Evolutionary conservation across 805 yeast species (phyloP).

Genomic region (Candida anglica): DNA sequence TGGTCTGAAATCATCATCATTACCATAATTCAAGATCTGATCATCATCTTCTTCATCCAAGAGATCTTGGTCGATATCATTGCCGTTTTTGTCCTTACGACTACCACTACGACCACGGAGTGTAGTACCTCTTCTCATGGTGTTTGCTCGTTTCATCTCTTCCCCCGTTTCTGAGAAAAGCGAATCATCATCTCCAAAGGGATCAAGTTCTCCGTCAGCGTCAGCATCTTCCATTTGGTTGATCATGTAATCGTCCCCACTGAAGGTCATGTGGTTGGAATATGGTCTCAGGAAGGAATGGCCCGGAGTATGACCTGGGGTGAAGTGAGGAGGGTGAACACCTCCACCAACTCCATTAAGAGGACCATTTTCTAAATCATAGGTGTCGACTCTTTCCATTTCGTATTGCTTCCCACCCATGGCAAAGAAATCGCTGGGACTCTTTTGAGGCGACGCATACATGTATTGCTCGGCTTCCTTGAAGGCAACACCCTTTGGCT

Average conservation of each 20-base stretch:
- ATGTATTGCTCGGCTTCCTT: constrained; percentile 27
- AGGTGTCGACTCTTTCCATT: constrained; percentile 14
- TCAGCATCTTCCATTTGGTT: constrained; percentile 39
- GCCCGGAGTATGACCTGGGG: no score
- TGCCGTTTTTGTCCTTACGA: constrained; percentile 3
- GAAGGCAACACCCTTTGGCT: constrained; percentile 25
- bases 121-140: constrained; percentile 28
- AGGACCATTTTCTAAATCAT: constrained; percentile 8
- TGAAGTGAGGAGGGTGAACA: no score
- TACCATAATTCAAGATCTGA: constrained; percentile 13
- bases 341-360: not conserved
- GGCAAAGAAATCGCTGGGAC: constrained; percentile 9
- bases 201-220: constrained; percentile 32
- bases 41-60: constrained; percentile 6
- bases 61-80: not conserved
- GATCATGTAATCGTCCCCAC: constrained; percentile 36
- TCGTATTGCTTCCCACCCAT: constrained; percentile 16
- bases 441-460: constrained; percentile 17
- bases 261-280: constrained; percentile 18
- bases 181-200: constrained; percentile 43
- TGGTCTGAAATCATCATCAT: constrained; percentile 37
- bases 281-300: constrained; percentile 20
- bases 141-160: no score
- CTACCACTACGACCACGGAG: constrained; percentile 14
- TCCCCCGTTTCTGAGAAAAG: constrained; percentile 40